These are phyloP conservation scores for Eucalyptus tenuipes DNA, from an alignment of 345 rosid genomes.

Conservation along the genomic window DNA sequence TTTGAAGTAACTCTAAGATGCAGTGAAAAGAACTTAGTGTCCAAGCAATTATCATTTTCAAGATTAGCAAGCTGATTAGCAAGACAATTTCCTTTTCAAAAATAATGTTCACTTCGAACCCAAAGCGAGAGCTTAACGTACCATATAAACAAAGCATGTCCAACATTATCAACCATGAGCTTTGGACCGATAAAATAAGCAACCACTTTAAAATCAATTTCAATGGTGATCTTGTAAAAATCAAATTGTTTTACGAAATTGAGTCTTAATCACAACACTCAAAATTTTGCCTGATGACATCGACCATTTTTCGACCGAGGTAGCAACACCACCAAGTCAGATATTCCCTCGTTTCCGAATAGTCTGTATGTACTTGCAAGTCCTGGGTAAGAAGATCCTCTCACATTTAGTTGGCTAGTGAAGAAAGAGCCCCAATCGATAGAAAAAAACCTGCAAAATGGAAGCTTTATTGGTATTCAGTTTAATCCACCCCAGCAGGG, in stretches of 20 bases:
- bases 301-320: neutral
- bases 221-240: neutral
- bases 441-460: neutral
- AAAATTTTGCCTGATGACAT: neutral
- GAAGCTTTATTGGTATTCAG: neutral
- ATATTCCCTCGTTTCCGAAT: neutral
- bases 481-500: neutral
- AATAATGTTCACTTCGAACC: neutral
- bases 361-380: neutral
- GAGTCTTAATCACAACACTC: too few species aligned
- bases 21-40: neutral
- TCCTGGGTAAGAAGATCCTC: neutral
- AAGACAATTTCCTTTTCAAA: neutral
- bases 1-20: neutral
- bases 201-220: neutral
- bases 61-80: neutral
- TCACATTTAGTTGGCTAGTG: neutral
- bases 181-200: neutral
- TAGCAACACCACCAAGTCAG: neutral
- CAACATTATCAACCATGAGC: neutral
- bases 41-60: neutral
- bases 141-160: neutral
- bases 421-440: neutral
- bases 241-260: neutral
- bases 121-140: neutral